A percentile compares a stretch with the other conserved stretches of the same genome.
Conservation (phyloP, 225 moss, liverwort and hornwort species). For the Physcomitrium patens region DNA sequence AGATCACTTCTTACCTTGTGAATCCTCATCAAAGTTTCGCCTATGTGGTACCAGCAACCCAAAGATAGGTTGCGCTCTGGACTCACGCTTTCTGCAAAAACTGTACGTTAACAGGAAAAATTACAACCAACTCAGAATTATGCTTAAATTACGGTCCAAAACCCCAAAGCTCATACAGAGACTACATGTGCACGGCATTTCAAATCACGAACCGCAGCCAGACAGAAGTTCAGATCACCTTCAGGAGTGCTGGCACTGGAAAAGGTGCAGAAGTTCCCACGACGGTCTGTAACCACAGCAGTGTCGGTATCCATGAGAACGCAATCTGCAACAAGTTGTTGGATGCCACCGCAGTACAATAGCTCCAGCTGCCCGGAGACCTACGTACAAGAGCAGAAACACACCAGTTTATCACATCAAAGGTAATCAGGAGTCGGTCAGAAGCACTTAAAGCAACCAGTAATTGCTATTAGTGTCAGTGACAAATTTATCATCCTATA, state of each 20-base stretch:
- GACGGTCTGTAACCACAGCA: slow-evolving; percentile 81
- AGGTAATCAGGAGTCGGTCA: slow-evolving; percentile 7
- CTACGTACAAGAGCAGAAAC: slow-evolving; percentile 39
- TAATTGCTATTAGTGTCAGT: not conserved
- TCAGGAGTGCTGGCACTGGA: slow-evolving; percentile 68
- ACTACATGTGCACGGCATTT: slow-evolving; percentile 12
- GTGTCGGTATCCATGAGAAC: slow-evolving; percentile 86
- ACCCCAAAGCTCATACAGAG: not conserved
- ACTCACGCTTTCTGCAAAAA: slow-evolving; percentile 68
- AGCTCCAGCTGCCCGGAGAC: slow-evolving; percentile 83
- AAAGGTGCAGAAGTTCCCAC: slow-evolving; percentile 82
- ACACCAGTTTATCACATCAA: slow-evolving; percentile 28
- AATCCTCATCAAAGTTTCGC: slow-evolving; percentile 84
- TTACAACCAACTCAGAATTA: slow-evolving; percentile 12
- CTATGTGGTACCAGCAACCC: slow-evolving; percentile 94
- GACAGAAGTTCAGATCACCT: slow-evolving; percentile 50
- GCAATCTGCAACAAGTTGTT: slow-evolving; percentile 87
- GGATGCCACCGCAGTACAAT: slow-evolving; percentile 80
- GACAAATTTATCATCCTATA: not conserved
- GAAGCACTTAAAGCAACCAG: slow-evolving; percentile 6
- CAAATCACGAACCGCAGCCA: slow-evolving; percentile 12
- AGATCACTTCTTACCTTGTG: slow-evolving; percentile 60
- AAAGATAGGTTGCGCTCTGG: slow-evolving; percentile 87
- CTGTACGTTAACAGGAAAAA: slow-evolving; percentile 25
- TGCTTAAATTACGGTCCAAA: slow-evolving; percentile 10